Evolutionary conservation across 352 stramenopile species (phyloP).

Genomic region (Thraustochytrium sp.): DNA sequence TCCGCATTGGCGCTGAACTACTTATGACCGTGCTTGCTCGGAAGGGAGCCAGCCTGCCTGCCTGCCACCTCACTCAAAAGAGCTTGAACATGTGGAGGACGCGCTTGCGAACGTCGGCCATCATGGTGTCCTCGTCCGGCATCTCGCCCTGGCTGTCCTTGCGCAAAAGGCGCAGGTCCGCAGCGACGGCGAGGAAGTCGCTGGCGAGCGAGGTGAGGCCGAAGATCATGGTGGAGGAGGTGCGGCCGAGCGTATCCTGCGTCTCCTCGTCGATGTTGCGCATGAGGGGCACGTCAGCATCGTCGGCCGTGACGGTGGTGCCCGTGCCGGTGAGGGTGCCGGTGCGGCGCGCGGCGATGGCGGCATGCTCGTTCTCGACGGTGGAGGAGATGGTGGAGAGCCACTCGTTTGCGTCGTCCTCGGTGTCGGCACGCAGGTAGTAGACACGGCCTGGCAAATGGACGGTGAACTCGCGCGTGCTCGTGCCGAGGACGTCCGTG

Average conservation of each 20-base stretch:
- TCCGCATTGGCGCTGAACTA: no score
- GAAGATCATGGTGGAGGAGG: constrained; percentile 26
- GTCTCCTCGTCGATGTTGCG: constrained; percentile 11
- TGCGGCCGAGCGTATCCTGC: background rate
- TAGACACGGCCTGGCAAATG: background rate
- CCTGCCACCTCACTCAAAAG: background rate
- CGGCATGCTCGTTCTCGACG: constrained; percentile 1
- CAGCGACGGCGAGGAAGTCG: constrained; percentile 5
- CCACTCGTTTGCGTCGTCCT: constrained; percentile 4
- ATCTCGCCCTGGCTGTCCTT: background rate
- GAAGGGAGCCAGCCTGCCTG: no score
- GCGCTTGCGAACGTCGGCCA: background rate
- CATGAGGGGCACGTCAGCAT: background rate
- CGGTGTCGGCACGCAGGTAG: background rate
- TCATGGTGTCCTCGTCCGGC: background rate
- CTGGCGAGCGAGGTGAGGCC: background rate
- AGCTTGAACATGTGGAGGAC: constrained; percentile 41
- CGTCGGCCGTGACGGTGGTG: background rate
- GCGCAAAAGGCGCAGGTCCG: background rate
- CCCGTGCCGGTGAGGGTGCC: background rate
- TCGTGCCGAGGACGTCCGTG: background rate
- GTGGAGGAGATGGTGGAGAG: background rate
- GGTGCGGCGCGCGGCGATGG: background rate
- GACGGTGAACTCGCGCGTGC: background rate
- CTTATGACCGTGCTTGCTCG: no score